phyloP scores from a whole-genome alignment of 495 filamentous ascomycete genomes.

The Bathelium albidoporum region DNA sequence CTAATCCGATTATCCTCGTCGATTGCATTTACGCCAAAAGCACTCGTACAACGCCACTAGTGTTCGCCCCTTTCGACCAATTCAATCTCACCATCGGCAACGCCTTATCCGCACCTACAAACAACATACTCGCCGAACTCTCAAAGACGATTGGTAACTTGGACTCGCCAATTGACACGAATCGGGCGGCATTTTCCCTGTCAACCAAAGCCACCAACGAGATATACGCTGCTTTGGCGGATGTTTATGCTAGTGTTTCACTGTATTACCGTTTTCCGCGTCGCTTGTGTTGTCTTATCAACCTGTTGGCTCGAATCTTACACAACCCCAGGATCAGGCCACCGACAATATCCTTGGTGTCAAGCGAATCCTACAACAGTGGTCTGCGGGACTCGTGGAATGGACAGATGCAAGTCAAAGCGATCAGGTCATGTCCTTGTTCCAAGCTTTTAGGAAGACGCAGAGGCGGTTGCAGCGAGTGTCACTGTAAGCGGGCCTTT shows the following conservation, averaged over 20 bases:
- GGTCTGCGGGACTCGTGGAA: neutral
- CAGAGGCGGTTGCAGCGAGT: neutral
- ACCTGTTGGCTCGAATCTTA: neutral
- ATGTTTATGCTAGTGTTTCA: neutral
- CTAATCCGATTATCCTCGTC: neutral
- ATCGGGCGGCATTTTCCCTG: neutral
- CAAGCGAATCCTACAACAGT: neutral
- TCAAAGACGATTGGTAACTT: neutral
- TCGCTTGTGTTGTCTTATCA: neutral
- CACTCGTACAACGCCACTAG: neutral
- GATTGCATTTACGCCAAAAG: neutral
- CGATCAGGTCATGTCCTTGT: neutral
- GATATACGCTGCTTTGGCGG: neutral
- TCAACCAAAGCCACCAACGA: neutral
- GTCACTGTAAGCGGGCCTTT: too few relatives aligned
- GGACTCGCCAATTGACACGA: neutral
- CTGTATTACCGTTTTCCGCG: neutral
- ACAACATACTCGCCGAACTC: neutral
- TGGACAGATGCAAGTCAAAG: neutral
- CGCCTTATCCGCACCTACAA: neutral
- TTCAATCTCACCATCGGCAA: neutral
- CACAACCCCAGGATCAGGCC: neutral
- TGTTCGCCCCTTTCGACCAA: neutral
- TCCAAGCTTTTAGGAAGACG: neutral
- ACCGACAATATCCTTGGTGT: neutral